Conservation (phyloP, 805 yeast genomes). For the Candida boleticola region DNA sequence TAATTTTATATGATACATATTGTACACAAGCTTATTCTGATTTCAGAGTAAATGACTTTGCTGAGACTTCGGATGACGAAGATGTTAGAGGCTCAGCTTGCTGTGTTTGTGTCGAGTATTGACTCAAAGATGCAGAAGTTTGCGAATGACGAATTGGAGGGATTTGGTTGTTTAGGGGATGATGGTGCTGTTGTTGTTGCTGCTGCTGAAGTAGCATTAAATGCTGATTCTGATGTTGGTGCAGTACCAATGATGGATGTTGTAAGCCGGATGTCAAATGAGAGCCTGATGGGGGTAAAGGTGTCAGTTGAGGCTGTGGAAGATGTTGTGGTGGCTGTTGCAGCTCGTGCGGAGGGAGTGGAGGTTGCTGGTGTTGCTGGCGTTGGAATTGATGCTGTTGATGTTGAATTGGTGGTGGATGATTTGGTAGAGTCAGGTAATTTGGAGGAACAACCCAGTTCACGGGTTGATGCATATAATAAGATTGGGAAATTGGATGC, state of each 20-base stretch:
- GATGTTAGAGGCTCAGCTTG: neutral
- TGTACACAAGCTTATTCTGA: neutral
- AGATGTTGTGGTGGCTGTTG: neutral
- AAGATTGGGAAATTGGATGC: neutral
- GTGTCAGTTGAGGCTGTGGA: slow-evolving; percentile 1
- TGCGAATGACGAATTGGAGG: slow-evolving; percentile 1
- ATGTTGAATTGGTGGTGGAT: slow-evolving; percentile 1
- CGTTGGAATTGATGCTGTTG: slow-evolving; percentile 7
- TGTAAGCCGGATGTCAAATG: too few species aligned
- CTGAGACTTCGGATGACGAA: slow-evolving; percentile 1
- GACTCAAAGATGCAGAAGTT: neutral
- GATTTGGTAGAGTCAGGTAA: slow-evolving; percentile 1
- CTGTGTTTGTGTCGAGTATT: neutral
- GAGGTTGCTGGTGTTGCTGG: slow-evolving; percentile 6
- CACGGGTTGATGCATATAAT: slow-evolving; percentile 1
- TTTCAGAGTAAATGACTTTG: neutral
- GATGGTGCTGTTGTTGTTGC: slow-evolving; percentile 1
- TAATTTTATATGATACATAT: slow-evolving; percentile 3
- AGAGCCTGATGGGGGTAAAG: too few species aligned
- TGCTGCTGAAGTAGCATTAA: slow-evolving; percentile 1
- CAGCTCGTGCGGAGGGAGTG: neutral
- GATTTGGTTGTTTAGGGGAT: neutral
- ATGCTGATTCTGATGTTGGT: slow-evolving; percentile 1
- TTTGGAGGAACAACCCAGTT: neutral
- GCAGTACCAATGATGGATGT: neutral